phyloP scores from a whole-genome alignment of 2,329 filamentous ascomycete genomes.

The Harringtonia lauricola region DNA sequence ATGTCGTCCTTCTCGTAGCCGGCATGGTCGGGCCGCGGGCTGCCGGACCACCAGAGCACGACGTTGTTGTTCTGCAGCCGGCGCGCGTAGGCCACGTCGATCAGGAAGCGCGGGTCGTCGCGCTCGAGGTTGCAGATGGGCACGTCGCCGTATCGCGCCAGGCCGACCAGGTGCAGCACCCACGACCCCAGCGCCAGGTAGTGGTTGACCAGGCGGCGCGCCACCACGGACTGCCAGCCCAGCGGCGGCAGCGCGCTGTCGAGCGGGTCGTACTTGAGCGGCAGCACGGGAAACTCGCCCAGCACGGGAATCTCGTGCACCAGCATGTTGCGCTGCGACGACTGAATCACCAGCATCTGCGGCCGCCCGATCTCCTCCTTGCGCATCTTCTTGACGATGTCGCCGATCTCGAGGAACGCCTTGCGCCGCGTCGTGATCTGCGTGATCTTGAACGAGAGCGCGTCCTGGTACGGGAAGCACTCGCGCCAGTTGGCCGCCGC shows the following conservation, averaged over 20 bases:
- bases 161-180: conserved; percentile 76
- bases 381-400: conserved; percentile 80
- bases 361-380: conserved; percentile 70
- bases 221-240: conserved; percentile 86
- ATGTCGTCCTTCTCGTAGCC: conserved; percentile 93
- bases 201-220: conserved; percentile 74
- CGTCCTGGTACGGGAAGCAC: conserved; percentile 78
- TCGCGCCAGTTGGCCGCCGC: conserved; percentile 64
- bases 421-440: conserved; percentile 87
- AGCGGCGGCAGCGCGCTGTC: conserved; percentile 85
- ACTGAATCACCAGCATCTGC: conserved; percentile 80
- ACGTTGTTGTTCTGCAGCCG: conserved; percentile 84
- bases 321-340: conserved; percentile 69
- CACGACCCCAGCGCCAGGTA: conserved; percentile 90
- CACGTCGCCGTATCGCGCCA: conserved; percentile 86
- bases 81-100: conserved; percentile 90
- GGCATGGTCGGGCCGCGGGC: conserved; percentile 82
- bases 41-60: conserved; percentile 91
- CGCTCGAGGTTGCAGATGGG: conserved; percentile 91
- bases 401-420: conserved; percentile 76
- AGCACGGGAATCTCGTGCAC: conserved; percentile 77
- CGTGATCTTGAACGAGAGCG: conserved; percentile 71
- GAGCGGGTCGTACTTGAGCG: conserved; percentile 68
- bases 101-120: conserved; percentile 88
- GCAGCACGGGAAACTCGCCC: conserved; percentile 71